Evolutionary conservation across 2,329 filamentous ascomycete species (phyloP), one percentile per base, ranked within the genome.

Genomic region (Atkinsonella hypoxylon): DNA sequence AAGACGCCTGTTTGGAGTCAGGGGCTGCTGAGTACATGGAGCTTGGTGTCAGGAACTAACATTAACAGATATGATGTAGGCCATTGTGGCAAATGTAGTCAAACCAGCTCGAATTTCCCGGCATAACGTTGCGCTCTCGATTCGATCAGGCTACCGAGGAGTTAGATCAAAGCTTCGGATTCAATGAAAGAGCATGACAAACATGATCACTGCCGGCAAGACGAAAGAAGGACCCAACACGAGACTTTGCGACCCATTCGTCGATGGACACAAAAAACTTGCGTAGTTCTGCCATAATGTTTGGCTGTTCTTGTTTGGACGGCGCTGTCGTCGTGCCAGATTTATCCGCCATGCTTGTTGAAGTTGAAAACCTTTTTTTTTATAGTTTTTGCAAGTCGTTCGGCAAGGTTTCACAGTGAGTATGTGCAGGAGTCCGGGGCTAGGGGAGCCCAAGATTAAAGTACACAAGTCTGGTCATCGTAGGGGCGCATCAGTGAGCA

Each of bases 1-100:
- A 83, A 18, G 79, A 79, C 11, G 82, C 75, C 78, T 93, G 71
- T 3, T 10, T 11, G 15, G 7, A n/a, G 20, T 47, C 1, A 53
- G 12, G 31, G n/a, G n/a, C 30, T 47, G 13, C 20, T 10, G 20
- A 38, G 15, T 12, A 49, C 4, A 13, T n/a, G 5, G 18, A 9
- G 22, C n/a, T 6, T 31, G 32, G 4, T 17, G 2, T 17, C 15
- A 12, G 18, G 2, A 4, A 59, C 73, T 59, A 56, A 79, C 79
- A 58, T 83, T 83, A 55, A 83, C 82, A 9, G 84, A 83, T 61
- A 93, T 89, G 58, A 93, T 91, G 67, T 90, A 91, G 13, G 86
- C 84, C 87, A 89, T 89, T 3, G 84, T 85, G 50, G 84, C 82
- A 62, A 87, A 87, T 2, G 87, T 93, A 1, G 88, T 89, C 49